Evolutionary conservation across 805 yeast genomes (phyloP).

Genomic region (Millerozyma miso): DNA sequence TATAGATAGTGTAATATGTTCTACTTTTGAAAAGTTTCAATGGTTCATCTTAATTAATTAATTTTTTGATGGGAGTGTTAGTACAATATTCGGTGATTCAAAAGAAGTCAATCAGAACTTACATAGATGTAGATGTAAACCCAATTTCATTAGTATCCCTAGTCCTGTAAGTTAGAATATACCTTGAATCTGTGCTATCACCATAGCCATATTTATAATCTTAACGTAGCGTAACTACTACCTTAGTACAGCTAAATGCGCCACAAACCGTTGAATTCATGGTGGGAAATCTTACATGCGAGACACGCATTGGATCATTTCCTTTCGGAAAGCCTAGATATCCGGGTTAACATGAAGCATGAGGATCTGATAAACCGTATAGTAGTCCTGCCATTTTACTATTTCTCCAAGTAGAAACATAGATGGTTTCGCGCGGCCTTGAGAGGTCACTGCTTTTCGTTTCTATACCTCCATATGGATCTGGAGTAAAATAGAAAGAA

Average conservation of each 20-base stretch:
- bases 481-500: no score
- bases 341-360: background rate
- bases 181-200: background rate
- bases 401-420: background rate
- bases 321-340: constrained; percentile 8
- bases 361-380: background rate
- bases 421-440: background rate
- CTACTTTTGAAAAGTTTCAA: no score
- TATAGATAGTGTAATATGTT: no score
- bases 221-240: background rate
- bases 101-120: no score
- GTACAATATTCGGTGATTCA: background rate
- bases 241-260: background rate
- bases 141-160: background rate
- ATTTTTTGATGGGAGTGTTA: background rate
- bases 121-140: no score
- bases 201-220: background rate
- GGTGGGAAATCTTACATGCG: constrained; percentile 4
- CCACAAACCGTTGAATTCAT: background rate
- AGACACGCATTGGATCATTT: constrained; percentile 8
- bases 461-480: no score
- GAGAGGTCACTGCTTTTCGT: background rate
- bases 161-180: background rate
- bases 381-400: background rate
- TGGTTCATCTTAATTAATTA: no score